A percentile compares a stretch with the other conserved stretches of the same genome.
Conservation (phyloP, 768 basidiomycete species). For the Lactarius sanguifluus region DNA sequence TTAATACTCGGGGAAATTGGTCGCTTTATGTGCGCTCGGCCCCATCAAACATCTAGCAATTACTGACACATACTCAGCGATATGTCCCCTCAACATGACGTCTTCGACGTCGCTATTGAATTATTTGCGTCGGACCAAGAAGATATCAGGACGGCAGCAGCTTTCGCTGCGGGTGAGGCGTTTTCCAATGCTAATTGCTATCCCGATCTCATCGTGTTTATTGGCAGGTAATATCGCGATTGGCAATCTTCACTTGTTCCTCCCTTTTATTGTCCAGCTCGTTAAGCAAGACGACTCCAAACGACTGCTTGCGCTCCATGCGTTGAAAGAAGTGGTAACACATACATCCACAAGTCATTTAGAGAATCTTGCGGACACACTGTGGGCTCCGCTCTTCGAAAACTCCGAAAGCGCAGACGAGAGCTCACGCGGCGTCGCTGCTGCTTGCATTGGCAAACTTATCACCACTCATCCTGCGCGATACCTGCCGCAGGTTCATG, state of each 20-base stretch:
- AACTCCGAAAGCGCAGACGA: constrained; percentile 90
- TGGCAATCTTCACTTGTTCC: constrained; percentile 84
- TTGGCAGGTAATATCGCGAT: constrained; percentile 87
- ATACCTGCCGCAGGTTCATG: constrained; percentile 92
- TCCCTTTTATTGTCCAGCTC: constrained; percentile 80
- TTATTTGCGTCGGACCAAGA: constrained; percentile 79
- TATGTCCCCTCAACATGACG: constrained; percentile 75
- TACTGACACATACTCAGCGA: constrained; percentile 55
- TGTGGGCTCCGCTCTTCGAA: constrained; percentile 92
- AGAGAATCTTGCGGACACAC: constrained; percentile 80
- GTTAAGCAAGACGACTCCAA: constrained; percentile 74
- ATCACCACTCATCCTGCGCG: constrained; percentile 88
- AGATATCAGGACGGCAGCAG: constrained; percentile 85
- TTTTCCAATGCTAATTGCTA: constrained; percentile 29
- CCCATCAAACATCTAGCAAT: neutral
- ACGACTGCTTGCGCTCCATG: constrained; percentile 83
- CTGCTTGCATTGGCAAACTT: constrained; percentile 94
- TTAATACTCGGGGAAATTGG: constrained; percentile 93
- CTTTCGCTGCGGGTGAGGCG: constrained; percentile 79
- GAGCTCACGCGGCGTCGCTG: constrained; percentile 89
- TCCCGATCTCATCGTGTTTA: neutral
- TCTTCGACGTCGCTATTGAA: constrained; percentile 72
- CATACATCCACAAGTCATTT: constrained; percentile 85
- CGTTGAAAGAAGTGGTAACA: constrained; percentile 93
- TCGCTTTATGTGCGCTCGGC: constrained; percentile 67